Evolutionary conservation across 2,329 filamentous ascomycete species (phyloP).

Genomic region (Diaporthe australafricana): DNA sequence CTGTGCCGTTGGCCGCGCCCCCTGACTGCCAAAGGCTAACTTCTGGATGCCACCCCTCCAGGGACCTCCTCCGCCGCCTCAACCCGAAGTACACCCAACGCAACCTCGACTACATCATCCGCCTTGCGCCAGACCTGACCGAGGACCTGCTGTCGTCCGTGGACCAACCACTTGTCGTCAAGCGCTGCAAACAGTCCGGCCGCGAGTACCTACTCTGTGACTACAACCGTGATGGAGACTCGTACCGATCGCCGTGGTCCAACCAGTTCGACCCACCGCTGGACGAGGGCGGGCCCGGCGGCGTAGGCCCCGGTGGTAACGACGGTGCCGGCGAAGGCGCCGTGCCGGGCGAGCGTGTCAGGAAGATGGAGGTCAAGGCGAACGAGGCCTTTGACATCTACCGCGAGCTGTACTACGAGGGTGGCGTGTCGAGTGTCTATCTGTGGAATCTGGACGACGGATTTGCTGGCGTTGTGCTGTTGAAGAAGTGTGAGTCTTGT

Average conservation of each 20-base stretch:
- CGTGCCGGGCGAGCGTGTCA: conserved; percentile 88
- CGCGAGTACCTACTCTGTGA: conserved; percentile 98
- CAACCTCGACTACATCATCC: conserved; percentile 90
- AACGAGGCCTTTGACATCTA: conserved; percentile 99
- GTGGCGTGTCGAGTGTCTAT: conserved; percentile 94
- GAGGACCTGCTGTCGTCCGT: conserved; percentile 98
- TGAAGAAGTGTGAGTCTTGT: conserved; percentile 84
- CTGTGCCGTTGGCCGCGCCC: background rate
- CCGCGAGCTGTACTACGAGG: conserved; percentile 95
- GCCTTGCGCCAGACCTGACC: conserved; percentile 88
- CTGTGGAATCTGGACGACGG: conserved; percentile 99
- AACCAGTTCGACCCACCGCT: conserved; percentile 97
- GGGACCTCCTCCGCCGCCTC: conserved; percentile 96
- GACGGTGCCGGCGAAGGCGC: conserved; percentile 80
- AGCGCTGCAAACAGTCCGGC: conserved; percentile 87
- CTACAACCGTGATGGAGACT: conserved; percentile 99
- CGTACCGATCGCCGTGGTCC: conserved; percentile 98
- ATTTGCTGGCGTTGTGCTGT: conserved; percentile 92
- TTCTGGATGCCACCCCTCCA: conserved; percentile 52
- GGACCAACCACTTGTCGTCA: conserved; percentile 90
- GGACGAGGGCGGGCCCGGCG: conserved; percentile 67
- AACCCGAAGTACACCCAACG: conserved; percentile 91
- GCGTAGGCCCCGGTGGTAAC: conserved; percentile 62
- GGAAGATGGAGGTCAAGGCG: conserved; percentile 92
- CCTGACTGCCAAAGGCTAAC: conserved; percentile 22